Conservation (phyloP, 495 filamentous ascomycete genomes). For the Sabuloglossum arenarium region DNA sequence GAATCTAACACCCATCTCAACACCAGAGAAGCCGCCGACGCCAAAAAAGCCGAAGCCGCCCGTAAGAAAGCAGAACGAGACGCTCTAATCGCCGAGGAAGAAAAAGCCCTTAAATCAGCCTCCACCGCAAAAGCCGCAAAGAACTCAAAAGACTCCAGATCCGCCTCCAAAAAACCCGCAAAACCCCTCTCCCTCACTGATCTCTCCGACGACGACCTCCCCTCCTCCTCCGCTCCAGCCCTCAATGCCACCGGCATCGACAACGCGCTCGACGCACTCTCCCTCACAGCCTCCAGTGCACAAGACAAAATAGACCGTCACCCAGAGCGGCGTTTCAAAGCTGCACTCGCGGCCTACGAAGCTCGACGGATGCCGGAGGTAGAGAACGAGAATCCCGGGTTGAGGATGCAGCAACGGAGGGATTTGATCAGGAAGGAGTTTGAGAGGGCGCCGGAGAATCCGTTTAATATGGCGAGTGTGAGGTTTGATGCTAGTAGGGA, state of each 20-base stretch:
- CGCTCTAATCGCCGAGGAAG: slow-evolving; percentile 65
- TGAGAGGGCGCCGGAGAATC: slow-evolving; percentile 78
- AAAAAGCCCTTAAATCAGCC: slow-evolving; percentile 34
- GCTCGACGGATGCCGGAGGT: slow-evolving; percentile 70
- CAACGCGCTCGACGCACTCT: slow-evolving; percentile 70
- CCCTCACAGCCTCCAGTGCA: slow-evolving; percentile 28
- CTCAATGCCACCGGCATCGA: slow-evolving; percentile 76
- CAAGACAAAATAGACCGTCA: slow-evolving; percentile 59
- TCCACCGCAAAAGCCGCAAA: slow-evolving; percentile 32
- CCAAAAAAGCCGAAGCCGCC: slow-evolving; percentile 68
- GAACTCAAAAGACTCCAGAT: slow-evolving; percentile 32
- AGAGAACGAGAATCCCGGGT: slow-evolving; percentile 53
- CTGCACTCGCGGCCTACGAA: slow-evolving; percentile 74
- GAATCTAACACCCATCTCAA: not conserved
- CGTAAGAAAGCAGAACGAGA: slow-evolving; percentile 79
- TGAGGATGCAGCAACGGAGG: slow-evolving; percentile 60
- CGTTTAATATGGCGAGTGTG: slow-evolving; percentile 65
- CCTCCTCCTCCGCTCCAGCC: slow-evolving; percentile 23
- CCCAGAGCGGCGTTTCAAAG: slow-evolving; percentile 67
- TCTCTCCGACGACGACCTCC: slow-evolving; percentile 21
- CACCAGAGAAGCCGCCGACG: slow-evolving; percentile 45
- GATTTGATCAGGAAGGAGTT: slow-evolving; percentile 75
- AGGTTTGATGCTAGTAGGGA: slow-evolving; percentile 57
- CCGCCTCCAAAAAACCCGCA: slow-evolving; percentile 24
- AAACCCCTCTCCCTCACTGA: slow-evolving; percentile 43